Conservation (phyloP, 2,329 filamentous ascomycete species). For the Metarhizium guizhouense region DNA sequence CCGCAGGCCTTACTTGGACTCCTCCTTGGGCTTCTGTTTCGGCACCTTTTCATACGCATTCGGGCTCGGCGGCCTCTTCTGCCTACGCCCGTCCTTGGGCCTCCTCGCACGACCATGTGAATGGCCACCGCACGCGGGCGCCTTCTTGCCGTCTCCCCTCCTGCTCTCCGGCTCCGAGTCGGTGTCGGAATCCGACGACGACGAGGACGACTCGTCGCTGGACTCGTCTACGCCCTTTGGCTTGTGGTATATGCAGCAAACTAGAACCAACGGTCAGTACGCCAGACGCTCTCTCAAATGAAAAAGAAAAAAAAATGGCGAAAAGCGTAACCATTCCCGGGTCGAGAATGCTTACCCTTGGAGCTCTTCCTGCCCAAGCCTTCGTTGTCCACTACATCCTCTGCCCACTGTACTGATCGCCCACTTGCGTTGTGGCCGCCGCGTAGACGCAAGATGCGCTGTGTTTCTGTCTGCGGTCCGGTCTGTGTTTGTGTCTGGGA, state of each 20-base stretch:
- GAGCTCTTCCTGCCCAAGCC: constrained; percentile 88
- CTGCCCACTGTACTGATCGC: constrained; percentile 80
- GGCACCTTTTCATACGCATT: constrained; percentile 75
- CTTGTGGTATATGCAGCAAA: constrained; percentile 98
- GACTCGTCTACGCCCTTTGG: constrained; percentile 76
- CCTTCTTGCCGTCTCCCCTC: constrained; percentile 22
- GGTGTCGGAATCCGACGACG: constrained; percentile 48
- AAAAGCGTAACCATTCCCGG: no score
- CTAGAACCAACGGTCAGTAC: constrained; percentile 32
- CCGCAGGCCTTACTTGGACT: background rate
- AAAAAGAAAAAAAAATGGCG: background rate
- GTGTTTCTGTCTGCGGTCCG: constrained; percentile 17
- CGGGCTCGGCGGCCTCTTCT: constrained; percentile 49
- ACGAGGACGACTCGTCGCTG: constrained; percentile 55
- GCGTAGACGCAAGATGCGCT: constrained; percentile 40
- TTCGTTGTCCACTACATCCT: constrained; percentile 91
- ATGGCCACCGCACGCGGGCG: constrained; percentile 24
- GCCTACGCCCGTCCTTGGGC: constrained; percentile 18
- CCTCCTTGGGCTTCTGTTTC: constrained; percentile 31
- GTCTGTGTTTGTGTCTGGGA: constrained; percentile 16
- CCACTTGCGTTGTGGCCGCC: constrained; percentile 36
- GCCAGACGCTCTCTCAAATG: background rate
- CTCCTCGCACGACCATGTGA: constrained; percentile 19
- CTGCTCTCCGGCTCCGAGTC: constrained; percentile 29
- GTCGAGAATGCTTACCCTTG: constrained; percentile 54